Conservation (phyloP, 257 asterid genomes). For the Ilex asprella region DNA sequence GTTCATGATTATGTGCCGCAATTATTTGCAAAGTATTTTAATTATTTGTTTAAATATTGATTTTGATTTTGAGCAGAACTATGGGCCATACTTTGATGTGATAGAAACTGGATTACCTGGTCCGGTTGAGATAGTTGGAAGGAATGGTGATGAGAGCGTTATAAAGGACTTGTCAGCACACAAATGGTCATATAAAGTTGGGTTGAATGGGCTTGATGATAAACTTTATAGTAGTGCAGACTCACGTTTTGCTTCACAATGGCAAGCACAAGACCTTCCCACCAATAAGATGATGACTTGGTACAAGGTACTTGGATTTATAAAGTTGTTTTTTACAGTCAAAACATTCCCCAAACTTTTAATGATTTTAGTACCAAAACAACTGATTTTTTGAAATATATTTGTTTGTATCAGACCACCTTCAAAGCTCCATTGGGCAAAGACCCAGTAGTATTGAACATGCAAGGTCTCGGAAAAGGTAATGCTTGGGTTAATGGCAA, state of each 20-base stretch:
- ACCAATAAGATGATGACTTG: conserved; percentile 43
- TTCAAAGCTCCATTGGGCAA: conserved; percentile 53
- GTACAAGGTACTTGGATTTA: conserved; percentile 50
- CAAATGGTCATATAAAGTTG: conserved; percentile 54
- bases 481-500: conserved; percentile 68
- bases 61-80: conserved; percentile 28
- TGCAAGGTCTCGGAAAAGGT: conserved; percentile 63
- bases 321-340: no score
- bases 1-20: not conserved
- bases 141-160: conserved; percentile 42
- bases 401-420: conserved; percentile 23
- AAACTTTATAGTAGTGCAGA: conserved; percentile 3
- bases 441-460: conserved; percentile 52
- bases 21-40: no score
- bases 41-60: no score
- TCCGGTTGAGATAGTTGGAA: conserved; percentile 47
- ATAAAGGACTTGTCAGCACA: conserved; percentile 48
- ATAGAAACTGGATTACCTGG: conserved; percentile 39
- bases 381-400: not conserved
- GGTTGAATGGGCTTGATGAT: conserved; percentile 33
- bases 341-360: no score
- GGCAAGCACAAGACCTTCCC: conserved; percentile 39
- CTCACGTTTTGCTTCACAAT: conserved; percentile 11
- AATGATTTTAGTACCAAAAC: no score
- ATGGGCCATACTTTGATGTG: conserved; percentile 44